A percentile compares a stretch with the other conserved stretches of the same genome.
phyloP scores from a whole-genome alignment of 129 eudicot species.

The Flaveria robusta region DNA sequence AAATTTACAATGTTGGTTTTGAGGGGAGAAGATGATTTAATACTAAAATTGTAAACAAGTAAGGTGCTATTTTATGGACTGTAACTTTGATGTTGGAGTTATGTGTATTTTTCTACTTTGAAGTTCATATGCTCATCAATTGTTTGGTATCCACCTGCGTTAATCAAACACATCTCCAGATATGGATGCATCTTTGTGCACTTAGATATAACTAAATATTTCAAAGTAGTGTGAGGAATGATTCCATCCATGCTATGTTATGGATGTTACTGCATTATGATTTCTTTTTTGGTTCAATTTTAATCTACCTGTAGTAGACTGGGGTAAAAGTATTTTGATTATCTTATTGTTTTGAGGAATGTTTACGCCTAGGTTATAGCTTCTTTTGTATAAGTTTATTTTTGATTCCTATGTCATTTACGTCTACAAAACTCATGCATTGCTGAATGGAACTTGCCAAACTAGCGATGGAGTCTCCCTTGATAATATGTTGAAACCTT shows the following conservation, averaged over 20 bases:
- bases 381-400: conserved; percentile 1
- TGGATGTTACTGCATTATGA: background rate
- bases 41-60: background rate
- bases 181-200: conserved; percentile 8
- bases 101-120: background rate
- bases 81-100: conserved; percentile 1
- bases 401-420: background rate
- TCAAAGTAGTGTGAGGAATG: conserved; percentile 10
- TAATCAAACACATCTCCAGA: background rate
- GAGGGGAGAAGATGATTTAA: too few species aligned
- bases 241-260: background rate
- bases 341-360: background rate
- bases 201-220: conserved; percentile 2
- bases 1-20: too few species aligned
- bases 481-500: background rate
- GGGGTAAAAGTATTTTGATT: background rate
- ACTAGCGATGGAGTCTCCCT: too few species aligned
- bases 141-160: background rate
- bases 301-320: background rate
- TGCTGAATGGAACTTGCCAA: too few species aligned
- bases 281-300: conserved; percentile 1
- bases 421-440: background rate
- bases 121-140: background rate
- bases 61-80: background rate
- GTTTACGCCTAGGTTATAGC: background rate